Percentiles rank a stretch among this genome's conserved stretches.
Evolutionary conservation across 2,329 filamentous ascomycete genomes (phyloP).

Genomic region (Didymella keratinophila): DNA sequence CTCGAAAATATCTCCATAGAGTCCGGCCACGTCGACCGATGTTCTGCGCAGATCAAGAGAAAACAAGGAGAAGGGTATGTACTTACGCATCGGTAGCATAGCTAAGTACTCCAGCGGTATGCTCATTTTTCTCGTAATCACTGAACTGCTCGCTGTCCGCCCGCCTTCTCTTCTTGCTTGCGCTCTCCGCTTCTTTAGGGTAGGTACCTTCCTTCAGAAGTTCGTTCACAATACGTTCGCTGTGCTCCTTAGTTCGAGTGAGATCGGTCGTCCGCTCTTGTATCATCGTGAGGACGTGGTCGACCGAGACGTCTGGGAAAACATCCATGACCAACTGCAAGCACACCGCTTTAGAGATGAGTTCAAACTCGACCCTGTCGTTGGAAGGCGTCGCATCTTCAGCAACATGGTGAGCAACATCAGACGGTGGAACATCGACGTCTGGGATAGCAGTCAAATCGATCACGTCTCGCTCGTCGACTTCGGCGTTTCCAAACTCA

Average conservation of each 20-base stretch:
- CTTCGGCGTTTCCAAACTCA: not conserved
- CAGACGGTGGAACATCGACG: constrained; percentile 32
- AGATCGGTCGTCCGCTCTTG: constrained; percentile 31
- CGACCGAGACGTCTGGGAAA: constrained; percentile 44
- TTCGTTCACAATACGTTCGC: constrained; percentile 38
- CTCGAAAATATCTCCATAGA: not conserved
- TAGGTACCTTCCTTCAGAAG: constrained; percentile 46
- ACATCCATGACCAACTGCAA: constrained; percentile 45
- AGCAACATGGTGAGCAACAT: not conserved
- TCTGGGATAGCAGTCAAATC: constrained; percentile 38
- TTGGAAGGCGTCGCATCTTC: constrained; percentile 1
- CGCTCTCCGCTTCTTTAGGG: constrained; percentile 44
- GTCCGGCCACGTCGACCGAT: not conserved
- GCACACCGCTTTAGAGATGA: constrained; percentile 37
- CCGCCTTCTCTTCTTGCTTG: constrained; percentile 42
- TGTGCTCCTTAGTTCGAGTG: constrained; percentile 33
- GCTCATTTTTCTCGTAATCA: constrained; percentile 35
- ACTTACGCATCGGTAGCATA: constrained; percentile 45
- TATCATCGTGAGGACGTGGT: constrained; percentile 42
- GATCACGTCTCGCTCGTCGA: constrained; percentile 21
- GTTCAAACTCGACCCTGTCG: not conserved
- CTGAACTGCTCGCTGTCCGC: constrained; percentile 30
- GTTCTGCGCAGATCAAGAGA: not conserved
- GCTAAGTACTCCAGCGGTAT: constrained; percentile 12
- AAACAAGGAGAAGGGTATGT: not conserved